Base-by-base conservation (phyloP, 2,329 filamentous ascomycete species). In the Mollisiaceae sp. region DNA sequence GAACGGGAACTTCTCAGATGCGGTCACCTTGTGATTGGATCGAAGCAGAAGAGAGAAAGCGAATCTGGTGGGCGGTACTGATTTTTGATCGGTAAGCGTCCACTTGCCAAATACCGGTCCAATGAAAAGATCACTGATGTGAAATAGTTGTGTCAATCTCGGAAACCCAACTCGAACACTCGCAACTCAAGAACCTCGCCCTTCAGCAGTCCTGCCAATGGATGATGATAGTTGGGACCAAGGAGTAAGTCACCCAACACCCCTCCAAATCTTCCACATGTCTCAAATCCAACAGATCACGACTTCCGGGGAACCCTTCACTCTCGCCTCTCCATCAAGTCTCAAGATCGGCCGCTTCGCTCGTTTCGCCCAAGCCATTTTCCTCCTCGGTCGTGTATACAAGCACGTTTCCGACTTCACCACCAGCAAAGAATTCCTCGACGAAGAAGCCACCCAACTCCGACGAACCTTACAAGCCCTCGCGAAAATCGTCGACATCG, bases 301-400 rank as follows among this genome's bases (percentile, higher is more conserved):
- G 20, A 50, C 9, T 2, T 24, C 45, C 2, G 20, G 38, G 8
- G 60, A 61, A 24, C n/a, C 9, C 39, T 41, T 47, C 20, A 63
- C 57, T 12, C 18, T 66, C 15, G 18, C 14, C 12, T 66, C 58
- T 2, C 52, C 41, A 27, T 8, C 36, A 58, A 24, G 24, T 20
- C 45, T 63, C 15, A 58, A 63, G 12, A 61, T 67, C 27, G 66
- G 66, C 32, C 59, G 60, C 32, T 67, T 65, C 41, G 66, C 56
- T 15, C 60, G 63, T 24, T 63, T 65, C 11, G 63, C 66, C 15
- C 63, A 65, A 39, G 63, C 63, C 52, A 59, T 38, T 15, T 56
- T 43, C 24, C 41, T 65, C 1, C 35, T 67, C 6, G 54, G 63
- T 12, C 63, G 36, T 27, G 63, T 63, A 8, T 55, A 61, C 15